A percentile compares a stretch with the other conserved stretches of the same genome.
Conservation (phyloP, 2,329 filamentous ascomycete species). For the Penicillium nordicum region DNA sequence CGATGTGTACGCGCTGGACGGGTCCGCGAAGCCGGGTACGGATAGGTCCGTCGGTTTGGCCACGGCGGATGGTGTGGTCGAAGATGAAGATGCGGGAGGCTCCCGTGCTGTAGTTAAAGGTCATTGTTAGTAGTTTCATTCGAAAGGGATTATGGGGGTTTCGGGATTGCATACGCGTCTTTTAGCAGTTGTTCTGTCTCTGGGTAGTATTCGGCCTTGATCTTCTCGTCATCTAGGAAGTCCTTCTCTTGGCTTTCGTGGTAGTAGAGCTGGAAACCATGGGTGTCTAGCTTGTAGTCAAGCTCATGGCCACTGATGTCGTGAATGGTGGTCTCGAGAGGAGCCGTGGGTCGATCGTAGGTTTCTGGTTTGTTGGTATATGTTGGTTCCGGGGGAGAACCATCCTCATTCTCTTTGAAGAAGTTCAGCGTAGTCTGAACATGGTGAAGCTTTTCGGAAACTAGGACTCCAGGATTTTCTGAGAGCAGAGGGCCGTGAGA, state of each 20-base stretch:
- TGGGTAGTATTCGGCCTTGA: slow-evolving; percentile 44
- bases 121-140: not conserved
- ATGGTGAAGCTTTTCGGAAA: slow-evolving; percentile 28
- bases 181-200: slow-evolving; percentile 49
- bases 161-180: slow-evolving; percentile 29
- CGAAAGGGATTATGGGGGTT: not conserved
- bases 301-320: slow-evolving; percentile 44
- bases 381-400: slow-evolving; percentile 40
- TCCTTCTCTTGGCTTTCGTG: slow-evolving; percentile 39
- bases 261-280: slow-evolving; percentile 47
- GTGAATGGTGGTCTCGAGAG: slow-evolving; percentile 39
- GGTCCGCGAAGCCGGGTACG: slow-evolving; percentile 41
- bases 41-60: slow-evolving; percentile 30
- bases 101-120: slow-evolving; percentile 32
- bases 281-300: slow-evolving; percentile 45
- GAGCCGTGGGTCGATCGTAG: slow-evolving; percentile 42
- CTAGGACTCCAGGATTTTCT: slow-evolving; percentile 13
- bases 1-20: slow-evolving; percentile 52
- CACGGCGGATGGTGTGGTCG: slow-evolving; percentile 50
- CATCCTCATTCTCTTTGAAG: slow-evolving; percentile 44
- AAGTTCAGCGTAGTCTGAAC: slow-evolving; percentile 48
- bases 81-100: slow-evolving; percentile 48
- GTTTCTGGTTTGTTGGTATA: slow-evolving; percentile 39
- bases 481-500: slow-evolving; percentile 8
- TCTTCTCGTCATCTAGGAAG: slow-evolving; percentile 44